These are phyloP conservation scores for Diplodia sapinea DNA, from an alignment of 2,329 filamentous ascomycete genomes.

Conservation along the genomic window DNA sequence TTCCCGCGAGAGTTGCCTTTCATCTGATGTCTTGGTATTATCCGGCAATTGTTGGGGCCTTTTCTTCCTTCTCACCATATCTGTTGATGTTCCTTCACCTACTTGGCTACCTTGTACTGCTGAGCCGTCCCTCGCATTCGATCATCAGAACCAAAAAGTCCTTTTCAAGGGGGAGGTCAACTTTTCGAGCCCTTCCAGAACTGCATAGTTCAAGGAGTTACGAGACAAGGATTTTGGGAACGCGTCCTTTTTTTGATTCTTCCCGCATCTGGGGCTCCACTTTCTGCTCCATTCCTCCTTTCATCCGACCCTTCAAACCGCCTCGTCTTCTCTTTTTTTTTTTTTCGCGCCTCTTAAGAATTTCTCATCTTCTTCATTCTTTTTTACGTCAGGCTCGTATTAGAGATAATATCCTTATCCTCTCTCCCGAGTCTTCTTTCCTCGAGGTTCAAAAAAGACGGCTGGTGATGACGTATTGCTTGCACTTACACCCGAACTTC, in stretches of 20 bases:
- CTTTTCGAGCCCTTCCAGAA: neutral
- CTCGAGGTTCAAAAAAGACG: neutral
- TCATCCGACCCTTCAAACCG: neutral
- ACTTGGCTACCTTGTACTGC: neutral
- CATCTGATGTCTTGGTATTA: slow-evolving; percentile 4
- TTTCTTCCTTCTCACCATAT: neutral
- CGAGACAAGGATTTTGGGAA: neutral
- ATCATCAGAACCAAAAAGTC: slow-evolving; percentile 11
- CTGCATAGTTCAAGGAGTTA: slow-evolving; percentile 15
- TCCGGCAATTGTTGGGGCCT: neutral
- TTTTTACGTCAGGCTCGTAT: neutral
- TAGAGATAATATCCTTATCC: slow-evolving; percentile 25
- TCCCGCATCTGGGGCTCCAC: neutral
- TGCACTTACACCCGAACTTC: neutral
- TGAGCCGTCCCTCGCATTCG: neutral
- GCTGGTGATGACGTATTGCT: slow-evolving; percentile 22
- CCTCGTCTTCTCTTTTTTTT: neutral
- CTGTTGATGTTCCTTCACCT: slow-evolving; percentile 11
- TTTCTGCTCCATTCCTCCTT: neutral
- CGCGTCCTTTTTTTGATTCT: neutral
- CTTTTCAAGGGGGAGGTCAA: neutral
- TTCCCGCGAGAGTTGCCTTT: slow-evolving; percentile 1
- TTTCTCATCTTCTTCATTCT: neutral
- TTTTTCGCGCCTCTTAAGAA: neutral
- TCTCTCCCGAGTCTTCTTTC: slow-evolving; percentile 2